Percentiles rank a stretch among this genome's conserved stretches.
Evolutionary conservation across 768 basidiomycete species (phyloP).

Genomic region (Lactarius tabidus): DNA sequence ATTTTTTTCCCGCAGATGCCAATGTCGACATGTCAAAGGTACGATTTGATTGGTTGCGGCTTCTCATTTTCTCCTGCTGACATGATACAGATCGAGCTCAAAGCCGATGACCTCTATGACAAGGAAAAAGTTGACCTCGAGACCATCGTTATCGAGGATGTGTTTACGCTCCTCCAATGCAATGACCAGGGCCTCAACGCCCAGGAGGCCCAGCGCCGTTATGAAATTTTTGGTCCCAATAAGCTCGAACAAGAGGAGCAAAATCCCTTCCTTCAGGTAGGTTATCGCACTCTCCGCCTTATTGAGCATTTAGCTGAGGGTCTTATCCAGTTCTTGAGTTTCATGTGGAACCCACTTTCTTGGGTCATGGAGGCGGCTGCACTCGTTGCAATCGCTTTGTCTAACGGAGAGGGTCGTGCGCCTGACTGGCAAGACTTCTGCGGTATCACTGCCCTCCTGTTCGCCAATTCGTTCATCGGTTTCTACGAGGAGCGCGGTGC

Average conservation of each 20-base stretch:
- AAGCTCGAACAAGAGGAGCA: constrained; percentile 89
- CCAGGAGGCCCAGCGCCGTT: constrained; percentile 77
- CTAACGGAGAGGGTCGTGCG: constrained; percentile 80
- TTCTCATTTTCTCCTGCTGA: not conserved
- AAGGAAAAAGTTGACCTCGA: constrained; percentile 99
- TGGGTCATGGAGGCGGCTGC: constrained; percentile 99
- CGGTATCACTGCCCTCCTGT: constrained; percentile 87
- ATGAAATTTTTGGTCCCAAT: constrained; percentile 94
- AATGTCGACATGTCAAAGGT: constrained; percentile 84
- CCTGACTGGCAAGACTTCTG: constrained; percentile 98
- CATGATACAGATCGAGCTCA: constrained; percentile 65
- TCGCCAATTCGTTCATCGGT: constrained; percentile 96
- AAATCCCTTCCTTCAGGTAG: constrained; percentile 57
- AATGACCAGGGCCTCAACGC: constrained; percentile 69
- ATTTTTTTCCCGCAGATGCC: constrained; percentile 49
- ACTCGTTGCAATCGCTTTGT: constrained; percentile 90
- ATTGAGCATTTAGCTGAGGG: not conserved
- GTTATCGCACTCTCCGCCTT: not conserved
- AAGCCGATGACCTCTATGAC: constrained; percentile 91
- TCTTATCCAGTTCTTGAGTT: constrained; percentile 68
- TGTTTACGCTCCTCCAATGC: constrained; percentile 94
- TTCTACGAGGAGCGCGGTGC: constrained; percentile 98
- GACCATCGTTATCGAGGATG: constrained; percentile 93
- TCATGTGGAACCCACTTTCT: constrained; percentile 99
- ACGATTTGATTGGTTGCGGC: not conserved